Conservation (phyloP, 176 grass and related monocot genomes). For the Paspalum notatum region DNA sequence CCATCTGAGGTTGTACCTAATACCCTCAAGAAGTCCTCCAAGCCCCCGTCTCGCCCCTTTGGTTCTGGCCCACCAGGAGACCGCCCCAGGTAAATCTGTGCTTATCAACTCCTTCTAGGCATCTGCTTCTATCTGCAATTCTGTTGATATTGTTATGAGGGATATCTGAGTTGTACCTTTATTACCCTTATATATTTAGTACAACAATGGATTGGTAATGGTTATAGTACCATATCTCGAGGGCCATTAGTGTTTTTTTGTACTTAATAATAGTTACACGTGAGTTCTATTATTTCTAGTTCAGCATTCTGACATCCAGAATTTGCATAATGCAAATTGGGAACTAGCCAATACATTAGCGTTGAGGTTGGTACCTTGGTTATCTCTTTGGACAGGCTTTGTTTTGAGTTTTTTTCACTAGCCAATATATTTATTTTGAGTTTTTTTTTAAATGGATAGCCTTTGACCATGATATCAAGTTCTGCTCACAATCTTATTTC, state of each 20-base stretch:
- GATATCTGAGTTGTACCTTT: not conserved
- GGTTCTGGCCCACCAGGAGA: conserved; percentile 81
- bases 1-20: conserved; percentile 92
- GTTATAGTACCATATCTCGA: not conserved
- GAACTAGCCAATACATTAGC: not conserved
- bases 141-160: not conserved
- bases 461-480: not conserved
- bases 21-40: conserved; percentile 91
- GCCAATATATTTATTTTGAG: no score
- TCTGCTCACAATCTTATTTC: not conserved
- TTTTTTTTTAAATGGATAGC: not conserved
- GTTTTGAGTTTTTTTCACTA: no score
- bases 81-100: conserved; percentile 65
- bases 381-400: not conserved
- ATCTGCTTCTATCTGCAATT: no score
- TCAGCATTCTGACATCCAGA: not conserved
- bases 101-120: not conserved
- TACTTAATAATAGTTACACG: not conserved
- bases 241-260: not conserved
- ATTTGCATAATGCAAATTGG: not conserved
- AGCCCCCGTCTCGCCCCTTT: conserved; percentile 74
- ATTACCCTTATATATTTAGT: not conserved
- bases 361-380: not conserved
- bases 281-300: not conserved
- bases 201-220: not conserved